Evolutionary conservation across 352 stramenopile genomes (phyloP).

Genomic region (Phytophthora lateralis): DNA sequence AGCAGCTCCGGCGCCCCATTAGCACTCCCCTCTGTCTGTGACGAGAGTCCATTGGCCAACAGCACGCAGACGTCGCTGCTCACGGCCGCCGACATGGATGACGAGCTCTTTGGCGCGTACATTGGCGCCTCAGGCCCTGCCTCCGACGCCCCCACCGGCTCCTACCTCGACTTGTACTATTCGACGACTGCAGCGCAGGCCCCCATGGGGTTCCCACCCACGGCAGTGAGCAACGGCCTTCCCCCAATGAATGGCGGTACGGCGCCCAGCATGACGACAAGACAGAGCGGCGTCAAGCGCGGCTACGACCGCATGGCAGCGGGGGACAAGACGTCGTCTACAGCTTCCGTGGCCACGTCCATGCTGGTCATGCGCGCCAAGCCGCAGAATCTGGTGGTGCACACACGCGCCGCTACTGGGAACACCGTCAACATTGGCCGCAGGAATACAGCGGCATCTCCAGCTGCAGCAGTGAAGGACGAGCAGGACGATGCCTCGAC

Average conservation of each 20-base stretch:
- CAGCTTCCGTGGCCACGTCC: conserved; percentile 57
- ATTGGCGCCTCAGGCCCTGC: conserved; percentile 8
- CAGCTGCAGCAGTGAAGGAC: conserved; percentile 28
- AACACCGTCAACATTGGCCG: conserved; percentile 45
- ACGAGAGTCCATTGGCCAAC: neutral
- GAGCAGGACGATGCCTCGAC: conserved; percentile 32
- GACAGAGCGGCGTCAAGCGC: conserved; percentile 53
- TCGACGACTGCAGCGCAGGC: conserved; percentile 21
- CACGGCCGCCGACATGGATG: conserved; percentile 39
- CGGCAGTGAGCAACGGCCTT: conserved; percentile 25
- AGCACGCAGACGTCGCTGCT: conserved; percentile 14
- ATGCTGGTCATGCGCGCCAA: conserved; percentile 68
- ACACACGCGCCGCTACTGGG: conserved; percentile 10
- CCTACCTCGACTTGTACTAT: conserved; percentile 58
- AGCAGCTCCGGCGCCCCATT: conserved; percentile 17
- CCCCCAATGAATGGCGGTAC: conserved; percentile 7
- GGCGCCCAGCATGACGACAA: neutral
- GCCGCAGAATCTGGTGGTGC: conserved; percentile 30
- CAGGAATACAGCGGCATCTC: conserved; percentile 4
- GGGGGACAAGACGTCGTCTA: conserved; percentile 46
- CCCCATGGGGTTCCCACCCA: conserved; percentile 15
- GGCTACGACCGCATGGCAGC: conserved; percentile 42
- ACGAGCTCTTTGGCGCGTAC: conserved; percentile 62
- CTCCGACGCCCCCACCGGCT: conserved; percentile 6
- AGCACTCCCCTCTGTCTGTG: conserved; percentile 21